Evolutionary conservation across 177 flowering plant genomes (phyloP), one percentile per base, ranked within the genome.

Genomic region (Tripterygium wilfordii): DNA sequence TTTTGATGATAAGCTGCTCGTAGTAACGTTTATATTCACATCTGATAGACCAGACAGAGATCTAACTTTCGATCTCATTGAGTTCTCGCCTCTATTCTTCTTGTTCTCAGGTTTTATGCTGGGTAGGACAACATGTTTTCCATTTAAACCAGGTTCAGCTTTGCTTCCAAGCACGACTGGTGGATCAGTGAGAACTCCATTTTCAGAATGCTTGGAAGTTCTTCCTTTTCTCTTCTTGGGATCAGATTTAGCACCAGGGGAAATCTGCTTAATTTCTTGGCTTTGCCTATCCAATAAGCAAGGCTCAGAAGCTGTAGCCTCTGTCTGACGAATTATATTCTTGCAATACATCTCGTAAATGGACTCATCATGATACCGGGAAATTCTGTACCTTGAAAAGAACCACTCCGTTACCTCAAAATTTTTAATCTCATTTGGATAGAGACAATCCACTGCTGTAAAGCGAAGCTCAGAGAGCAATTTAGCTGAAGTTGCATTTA

Each of bases 381-480:
- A 74, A 35, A 61, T 53, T 61, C 95, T 70, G 56, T 72, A 83
- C 56, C 64, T 69, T 23, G 69, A 45, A 51, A 79, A 67, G 58
- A 85, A 79, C 35, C 60, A 45, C 51, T 37, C 61, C 23, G 62
- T 37, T 14, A 58, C 40, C 35, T 61, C 71, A 49, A 70, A 72
- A 27, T 51, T 46, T 15, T 41, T 20, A 31, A 48, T 73, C 21
- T 67, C 68, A 13, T 41, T 62, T 18, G 75, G 55, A 64, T 69
- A 70, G 24, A 67, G 33, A 54, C 76, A 62, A 56, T 72, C 76
- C 15, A 69, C 52, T 48, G 88, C 87, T 3, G 76, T 53, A 42
- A 48, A 54, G 29, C 33, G 62, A 15, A 88, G 69, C 49, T 76
- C 76, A 2, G 66, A 59, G 25, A 88, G 69, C 54, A 83, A 32